Conservation (phyloP, 805 yeast species). For the Kregervanrija fluxuum region DNA sequence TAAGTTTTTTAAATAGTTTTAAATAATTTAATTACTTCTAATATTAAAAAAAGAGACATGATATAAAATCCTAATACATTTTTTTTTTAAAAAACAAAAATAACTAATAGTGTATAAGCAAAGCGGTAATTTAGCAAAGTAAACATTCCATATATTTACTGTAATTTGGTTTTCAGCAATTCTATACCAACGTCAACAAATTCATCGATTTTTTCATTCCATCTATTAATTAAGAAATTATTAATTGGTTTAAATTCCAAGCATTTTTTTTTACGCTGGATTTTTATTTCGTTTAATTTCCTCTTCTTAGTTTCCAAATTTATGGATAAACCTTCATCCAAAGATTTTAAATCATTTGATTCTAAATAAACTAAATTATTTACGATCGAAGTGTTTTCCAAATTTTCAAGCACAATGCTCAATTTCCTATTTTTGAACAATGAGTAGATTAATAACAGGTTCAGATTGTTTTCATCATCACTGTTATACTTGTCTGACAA, state of each 20-base stretch:
- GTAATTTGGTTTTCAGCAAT: no score
- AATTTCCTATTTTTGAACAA: constrained; percentile 7
- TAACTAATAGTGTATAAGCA: not conserved
- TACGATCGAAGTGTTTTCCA: not conserved
- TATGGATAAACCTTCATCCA: no score
- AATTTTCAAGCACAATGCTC: not conserved
- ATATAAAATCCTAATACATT: no score
- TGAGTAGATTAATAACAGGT: constrained; percentile 12
- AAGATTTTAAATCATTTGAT: not conserved
- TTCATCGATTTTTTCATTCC: constrained; percentile 42
- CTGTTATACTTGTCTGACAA: constrained; percentile 8
- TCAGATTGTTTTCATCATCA: constrained; percentile 5
- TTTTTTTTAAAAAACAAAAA: not conserved
- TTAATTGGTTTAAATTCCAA: constrained; percentile 35
- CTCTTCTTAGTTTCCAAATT: constrained; percentile 22
- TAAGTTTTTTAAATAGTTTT: constrained; percentile 28
- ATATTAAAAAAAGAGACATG: no score
- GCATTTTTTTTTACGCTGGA: constrained; percentile 37
- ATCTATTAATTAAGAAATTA: constrained; percentile 38
- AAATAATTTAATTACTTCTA: no score
- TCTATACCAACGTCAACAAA: constrained; percentile 33
- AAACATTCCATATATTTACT: not conserved
- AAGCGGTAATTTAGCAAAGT: not conserved
- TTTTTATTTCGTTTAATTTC: constrained; percentile 35
- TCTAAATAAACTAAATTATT: constrained; percentile 3